Conservation (phyloP, 1,139 yeast genomes). For the Pichia sp. region DNA sequence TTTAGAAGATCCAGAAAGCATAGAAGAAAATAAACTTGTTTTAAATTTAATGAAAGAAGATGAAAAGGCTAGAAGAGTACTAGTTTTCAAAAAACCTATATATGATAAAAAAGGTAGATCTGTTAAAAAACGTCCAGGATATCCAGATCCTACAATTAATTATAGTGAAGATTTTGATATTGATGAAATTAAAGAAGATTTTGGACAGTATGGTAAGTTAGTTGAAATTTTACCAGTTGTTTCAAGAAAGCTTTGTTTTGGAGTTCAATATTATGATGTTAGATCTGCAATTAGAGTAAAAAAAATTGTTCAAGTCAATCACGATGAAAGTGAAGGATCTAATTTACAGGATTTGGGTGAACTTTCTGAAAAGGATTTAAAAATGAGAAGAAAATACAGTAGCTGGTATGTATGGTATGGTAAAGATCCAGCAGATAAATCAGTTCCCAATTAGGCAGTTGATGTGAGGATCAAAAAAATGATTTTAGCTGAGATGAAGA, state of each 20-base stretch:
- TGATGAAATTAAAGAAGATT: conserved; percentile 42
- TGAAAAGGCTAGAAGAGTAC: conserved; percentile 27
- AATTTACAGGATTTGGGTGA: not conserved
- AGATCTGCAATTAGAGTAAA: conserved; percentile 62
- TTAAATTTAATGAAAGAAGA: conserved; percentile 19
- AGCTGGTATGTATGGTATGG: conserved; percentile 67
- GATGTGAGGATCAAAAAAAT: not conserved
- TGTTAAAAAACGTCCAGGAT: conserved; percentile 15
- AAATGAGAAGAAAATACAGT: conserved; percentile 42
- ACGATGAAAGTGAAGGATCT: not conserved
- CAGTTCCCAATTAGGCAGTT: conserved; percentile 30
- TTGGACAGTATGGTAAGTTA: conserved; percentile 52
- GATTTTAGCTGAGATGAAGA: too few relatives aligned
- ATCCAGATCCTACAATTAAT: conserved; percentile 31
- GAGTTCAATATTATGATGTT: conserved; percentile 58
- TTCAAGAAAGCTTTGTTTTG: conserved; percentile 58
- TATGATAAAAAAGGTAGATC: conserved; percentile 16
- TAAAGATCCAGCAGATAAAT: conserved; percentile 59
- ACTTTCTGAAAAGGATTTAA: conserved; percentile 10
- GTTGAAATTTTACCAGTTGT: conserved; percentile 62
- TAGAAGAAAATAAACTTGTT: conserved; percentile 1
- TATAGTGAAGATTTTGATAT: conserved; percentile 34
- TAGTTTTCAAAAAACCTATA: conserved; percentile 29
- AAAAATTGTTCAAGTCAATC: conserved; percentile 30
- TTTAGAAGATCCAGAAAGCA: conserved; percentile 1